phyloP scores from a whole-genome alignment of 2,329 filamentous ascomycete species.

The Aspergillus sojae region DNA sequence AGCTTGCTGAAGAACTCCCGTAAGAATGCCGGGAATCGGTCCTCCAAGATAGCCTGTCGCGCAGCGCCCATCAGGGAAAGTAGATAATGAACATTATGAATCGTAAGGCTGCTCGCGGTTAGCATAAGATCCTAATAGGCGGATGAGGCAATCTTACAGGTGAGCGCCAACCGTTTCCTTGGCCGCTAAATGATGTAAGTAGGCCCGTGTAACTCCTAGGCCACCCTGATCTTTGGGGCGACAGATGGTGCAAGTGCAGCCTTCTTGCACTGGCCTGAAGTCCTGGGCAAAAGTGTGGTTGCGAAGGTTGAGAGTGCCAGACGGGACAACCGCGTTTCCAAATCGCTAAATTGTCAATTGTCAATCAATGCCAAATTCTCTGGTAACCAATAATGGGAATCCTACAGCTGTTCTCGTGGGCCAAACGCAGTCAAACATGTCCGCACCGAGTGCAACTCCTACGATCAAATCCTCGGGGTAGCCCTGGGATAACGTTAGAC shows the following conservation, averaged over 20 bases:
- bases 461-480: slow-evolving; percentile 96
- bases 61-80: slow-evolving; percentile 77
- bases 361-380: slow-evolving; percentile 9
- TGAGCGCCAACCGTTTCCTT: slow-evolving; percentile 95
- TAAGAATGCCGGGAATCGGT: slow-evolving; percentile 77
- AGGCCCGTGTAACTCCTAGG: slow-evolving; percentile 82
- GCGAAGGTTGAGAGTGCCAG: slow-evolving; percentile 82
- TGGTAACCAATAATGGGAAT: slow-evolving; percentile 4
- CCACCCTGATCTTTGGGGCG: slow-evolving; percentile 66
- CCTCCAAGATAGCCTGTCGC: slow-evolving; percentile 77
- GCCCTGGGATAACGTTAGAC: slow-evolving; percentile 54
- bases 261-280: slow-evolving; percentile 80
- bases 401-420: slow-evolving; percentile 84
- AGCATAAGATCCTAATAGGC: slow-evolving; percentile 5
- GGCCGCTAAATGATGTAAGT: slow-evolving; percentile 84
- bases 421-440: slow-evolving; percentile 99
- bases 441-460: slow-evolving; percentile 87
- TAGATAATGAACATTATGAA: slow-evolving; percentile 95
- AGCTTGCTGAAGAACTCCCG: slow-evolving; percentile 74
- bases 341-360: slow-evolving; percentile 62
- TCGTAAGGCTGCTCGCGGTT: slow-evolving; percentile 66
- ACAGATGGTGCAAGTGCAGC: slow-evolving; percentile 81
- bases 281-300: slow-evolving; percentile 75
- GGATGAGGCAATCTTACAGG: slow-evolving; percentile 44
- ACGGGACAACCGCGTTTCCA: slow-evolving; percentile 84